Conservation (phyloP, 148 eudicot genomes). For the Linanthus parryae region DNA sequence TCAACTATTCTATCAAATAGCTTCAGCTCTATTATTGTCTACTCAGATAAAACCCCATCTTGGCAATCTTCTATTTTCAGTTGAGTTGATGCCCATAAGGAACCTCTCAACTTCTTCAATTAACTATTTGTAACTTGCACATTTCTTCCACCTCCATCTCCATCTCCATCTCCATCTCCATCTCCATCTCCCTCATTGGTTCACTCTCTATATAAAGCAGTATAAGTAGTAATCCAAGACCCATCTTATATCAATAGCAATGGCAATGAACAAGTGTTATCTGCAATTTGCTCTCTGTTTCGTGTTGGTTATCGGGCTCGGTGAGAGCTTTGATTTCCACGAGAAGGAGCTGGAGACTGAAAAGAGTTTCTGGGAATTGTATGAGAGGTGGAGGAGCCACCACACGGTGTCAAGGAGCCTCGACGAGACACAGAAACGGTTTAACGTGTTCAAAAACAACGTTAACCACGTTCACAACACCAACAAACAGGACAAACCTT, state of each 20-base stretch:
- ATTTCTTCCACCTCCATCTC: constrained; percentile 9
- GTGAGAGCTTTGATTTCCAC: constrained; percentile 52
- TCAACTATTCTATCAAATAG: background rate
- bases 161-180: constrained; percentile 26
- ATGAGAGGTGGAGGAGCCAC: constrained; percentile 95
- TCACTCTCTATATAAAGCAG: constrained; percentile 25
- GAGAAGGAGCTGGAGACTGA: constrained; percentile 75
- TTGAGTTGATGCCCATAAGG: constrained; percentile 40
- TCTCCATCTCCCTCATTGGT: constrained; percentile 19
- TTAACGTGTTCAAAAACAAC: constrained; percentile 83
- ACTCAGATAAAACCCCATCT: constrained; percentile 3
- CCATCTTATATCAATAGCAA: constrained; percentile 12
- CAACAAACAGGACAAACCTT: constrained; percentile 79
- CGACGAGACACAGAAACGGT: constrained; percentile 65
- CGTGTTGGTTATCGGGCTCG: constrained; percentile 37
- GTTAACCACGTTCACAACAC: constrained; percentile 48
- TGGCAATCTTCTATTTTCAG: constrained; percentile 10
- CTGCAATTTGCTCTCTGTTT: constrained; percentile 37
- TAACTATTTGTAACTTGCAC: background rate
- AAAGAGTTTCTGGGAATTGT: constrained; percentile 67
- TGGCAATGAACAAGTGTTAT: constrained; percentile 38
- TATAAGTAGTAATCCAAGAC: constrained; percentile 8
- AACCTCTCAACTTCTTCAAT: constrained; percentile 21
- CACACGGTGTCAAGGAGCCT: constrained; percentile 76
- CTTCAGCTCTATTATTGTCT: constrained; percentile 5